Base-by-base conservation (phyloP, 176 grass and related monocot genomes). In the Aegilops umbellulata region DNA sequence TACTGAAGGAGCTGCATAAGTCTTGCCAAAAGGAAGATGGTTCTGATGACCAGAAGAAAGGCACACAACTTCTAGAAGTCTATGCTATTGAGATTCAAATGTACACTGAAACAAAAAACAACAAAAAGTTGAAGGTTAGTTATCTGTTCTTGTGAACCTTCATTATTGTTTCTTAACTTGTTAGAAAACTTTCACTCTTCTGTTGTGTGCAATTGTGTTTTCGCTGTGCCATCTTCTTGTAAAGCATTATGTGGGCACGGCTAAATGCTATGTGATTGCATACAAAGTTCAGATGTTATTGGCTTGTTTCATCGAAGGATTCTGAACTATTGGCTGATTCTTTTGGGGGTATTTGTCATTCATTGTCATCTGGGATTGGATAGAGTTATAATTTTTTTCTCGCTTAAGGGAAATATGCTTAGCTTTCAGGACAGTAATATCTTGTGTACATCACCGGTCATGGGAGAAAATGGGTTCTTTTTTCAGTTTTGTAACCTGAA, bases 81-180 rank as follows among this genome's bases (percentile, higher is more conserved):
- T 99, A 99, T 92, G 97, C 97, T 83, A 96, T 99, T 82, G 97
- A 99, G 84, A 99, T 99, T 82, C 97, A 99, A 84, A 99, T 99
- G 97, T 96, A 99, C 87, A 99, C 97, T 63, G 94, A 99, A 88
- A 99, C 97, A 15, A 99, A 99, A 86, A 99, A 99, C 34, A 99
- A 96, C 74, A 96, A 99, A 85, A 99, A 99, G 73, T 90, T 99
- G 32, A 99, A 99, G 94, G 97, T 98, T 76, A 31, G 32, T 10
- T 14, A 76, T 75, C 60, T 22, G 10, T 69, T 7, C 19, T 46
- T 60, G n/a, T 27, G 29, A 57, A 10, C 74, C 13, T 78, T 83
- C 26, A 13, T 60, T 58, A 12, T 57, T 20, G 7, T 57, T 57
- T 57, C 53, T 57, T 53, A 53, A 53, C 49, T 53, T 53, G 49